Percentiles rank a stretch among this genome's conserved stretches.
Conservation (phyloP, 257 asterid genomes). For the Fraxinus americana region DNA sequence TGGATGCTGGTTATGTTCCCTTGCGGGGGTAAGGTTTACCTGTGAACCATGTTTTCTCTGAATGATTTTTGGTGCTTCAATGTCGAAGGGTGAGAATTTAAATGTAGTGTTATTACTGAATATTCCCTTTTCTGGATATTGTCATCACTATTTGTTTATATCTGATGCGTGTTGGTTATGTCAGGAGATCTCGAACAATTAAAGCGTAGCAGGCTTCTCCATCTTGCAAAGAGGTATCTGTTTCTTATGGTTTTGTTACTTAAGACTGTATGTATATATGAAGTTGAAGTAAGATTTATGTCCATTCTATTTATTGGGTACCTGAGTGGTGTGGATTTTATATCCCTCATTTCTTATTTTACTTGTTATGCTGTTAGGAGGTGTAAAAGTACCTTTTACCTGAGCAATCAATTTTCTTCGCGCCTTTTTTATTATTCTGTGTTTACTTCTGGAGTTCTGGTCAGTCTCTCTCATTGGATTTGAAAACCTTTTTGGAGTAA, state of each 20-base stretch:
- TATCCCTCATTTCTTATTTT: background rate
- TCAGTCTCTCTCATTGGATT: constrained; percentile 14
- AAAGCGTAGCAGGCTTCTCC: constrained; percentile 81
- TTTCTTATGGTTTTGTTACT: constrained; percentile 12
- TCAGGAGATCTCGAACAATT: constrained; percentile 76
- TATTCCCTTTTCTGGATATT: constrained; percentile 7
- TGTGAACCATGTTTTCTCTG: constrained; percentile 17
- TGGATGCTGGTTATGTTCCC: constrained; percentile 49
- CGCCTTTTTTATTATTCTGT: background rate
- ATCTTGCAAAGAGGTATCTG: constrained; percentile 73
- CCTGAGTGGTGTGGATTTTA: background rate
- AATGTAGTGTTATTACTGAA: background rate
- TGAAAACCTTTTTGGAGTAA: background rate
- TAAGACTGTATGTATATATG: background rate
- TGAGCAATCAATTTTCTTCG: background rate
- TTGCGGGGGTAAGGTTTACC: constrained; percentile 3
- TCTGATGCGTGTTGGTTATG: constrained; percentile 67
- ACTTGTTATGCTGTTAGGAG: background rate
- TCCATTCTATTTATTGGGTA: background rate
- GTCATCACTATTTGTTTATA: constrained; percentile 14
- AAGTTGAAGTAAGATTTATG: background rate
- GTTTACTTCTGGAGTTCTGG: background rate
- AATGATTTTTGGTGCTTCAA: constrained; percentile 65
- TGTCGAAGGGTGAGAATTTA: constrained; percentile 59
- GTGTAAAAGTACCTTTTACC: background rate